Evolutionary conservation across 2,329 filamentous ascomycete genomes (phyloP).

Genomic region (Fusarium phyllophilum): DNA sequence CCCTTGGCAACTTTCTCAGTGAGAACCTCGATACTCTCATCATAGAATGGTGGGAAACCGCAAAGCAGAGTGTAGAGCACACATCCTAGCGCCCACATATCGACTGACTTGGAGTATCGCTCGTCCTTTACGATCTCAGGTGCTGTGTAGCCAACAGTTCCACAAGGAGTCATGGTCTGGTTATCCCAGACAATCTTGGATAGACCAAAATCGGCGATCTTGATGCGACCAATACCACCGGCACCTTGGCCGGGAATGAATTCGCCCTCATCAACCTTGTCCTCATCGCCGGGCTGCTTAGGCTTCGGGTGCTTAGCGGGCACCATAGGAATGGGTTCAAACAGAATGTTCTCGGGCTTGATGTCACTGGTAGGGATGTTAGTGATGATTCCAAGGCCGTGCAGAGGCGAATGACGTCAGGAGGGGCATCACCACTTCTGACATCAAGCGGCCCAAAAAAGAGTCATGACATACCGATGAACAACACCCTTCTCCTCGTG

Average conservation of each 20-base stretch:
- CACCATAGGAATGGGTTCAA: slow-evolving; percentile 84
- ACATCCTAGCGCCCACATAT: slow-evolving; percentile 99
- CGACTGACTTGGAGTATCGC: slow-evolving; percentile 96
- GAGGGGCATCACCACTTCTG: slow-evolving; percentile 40
- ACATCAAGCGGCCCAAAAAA: not conserved
- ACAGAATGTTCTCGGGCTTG: slow-evolving; percentile 97
- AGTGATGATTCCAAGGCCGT: slow-evolving; percentile 32
- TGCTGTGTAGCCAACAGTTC: slow-evolving; percentile 96
- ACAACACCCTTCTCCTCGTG: slow-evolving; percentile 96
- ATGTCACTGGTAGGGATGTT: slow-evolving; percentile 75
- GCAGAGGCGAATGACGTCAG: slow-evolving; percentile 44
- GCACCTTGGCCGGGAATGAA: slow-evolving; percentile 83
- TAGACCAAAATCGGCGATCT: slow-evolving; percentile 97
- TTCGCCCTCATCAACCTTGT: slow-evolving; percentile 96
- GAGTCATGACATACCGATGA: slow-evolving; percentile 77
- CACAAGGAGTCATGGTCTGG: slow-evolving; percentile 99
- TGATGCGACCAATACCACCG: slow-evolving; percentile 93
- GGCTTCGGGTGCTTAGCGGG: slow-evolving; percentile 85
- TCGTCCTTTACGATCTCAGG: slow-evolving; percentile 99
- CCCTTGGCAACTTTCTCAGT: slow-evolving; percentile 98
- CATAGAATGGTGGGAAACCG: slow-evolving; percentile 98
- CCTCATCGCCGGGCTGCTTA: slow-evolving; percentile 87
- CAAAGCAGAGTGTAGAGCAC: slow-evolving; percentile 97
- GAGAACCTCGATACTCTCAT: slow-evolving; percentile 95
- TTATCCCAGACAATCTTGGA: slow-evolving; percentile 99